These are phyloP conservation scores for Eucalyptus brandiana DNA, from an alignment of 345 rosid genomes.

Conservation along the genomic window DNA sequence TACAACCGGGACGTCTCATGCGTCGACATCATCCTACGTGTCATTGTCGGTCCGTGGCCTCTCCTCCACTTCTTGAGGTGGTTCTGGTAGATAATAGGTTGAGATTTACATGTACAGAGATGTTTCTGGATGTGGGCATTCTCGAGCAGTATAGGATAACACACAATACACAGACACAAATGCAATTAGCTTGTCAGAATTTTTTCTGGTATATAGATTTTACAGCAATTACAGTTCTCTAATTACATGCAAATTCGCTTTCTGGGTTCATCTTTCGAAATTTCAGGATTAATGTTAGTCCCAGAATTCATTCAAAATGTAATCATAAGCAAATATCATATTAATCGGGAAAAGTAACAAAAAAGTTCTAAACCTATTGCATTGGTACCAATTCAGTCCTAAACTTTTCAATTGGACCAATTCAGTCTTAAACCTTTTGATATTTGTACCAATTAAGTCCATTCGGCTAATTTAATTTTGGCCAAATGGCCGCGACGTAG, in stretches of 20 bases:
- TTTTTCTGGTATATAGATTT: not conserved
- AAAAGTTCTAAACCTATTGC: no score
- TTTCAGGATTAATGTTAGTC: not conserved
- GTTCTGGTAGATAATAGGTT: slow-evolving; percentile 19
- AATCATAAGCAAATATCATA: not conserved
- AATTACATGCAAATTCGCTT: not conserved
- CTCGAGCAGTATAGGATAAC: not conserved
- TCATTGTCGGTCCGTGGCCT: slow-evolving; percentile 4
- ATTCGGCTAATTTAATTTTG: no score
- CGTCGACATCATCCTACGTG: not conserved
- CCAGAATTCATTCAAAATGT: not conserved
- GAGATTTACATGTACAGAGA: not conserved
- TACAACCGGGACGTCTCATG: not conserved
- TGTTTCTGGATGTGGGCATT: not conserved
- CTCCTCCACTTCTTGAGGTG: slow-evolving; percentile 15
- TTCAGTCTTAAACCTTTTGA: no score
- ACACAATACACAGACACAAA: not conserved
- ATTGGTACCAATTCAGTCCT: no score
- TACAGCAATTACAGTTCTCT: not conserved
- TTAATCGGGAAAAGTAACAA: no score
- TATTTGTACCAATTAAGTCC: no score
- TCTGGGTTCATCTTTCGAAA: not conserved
- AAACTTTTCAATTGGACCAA: no score
- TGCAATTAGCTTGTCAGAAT: not conserved
- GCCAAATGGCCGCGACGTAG: no score